Percentiles rank a stretch among this genome's conserved stretches.
Evolutionary conservation across 2,329 filamentous ascomycete genomes (phyloP).

Genomic region (Cytospora leucostoma): DNA sequence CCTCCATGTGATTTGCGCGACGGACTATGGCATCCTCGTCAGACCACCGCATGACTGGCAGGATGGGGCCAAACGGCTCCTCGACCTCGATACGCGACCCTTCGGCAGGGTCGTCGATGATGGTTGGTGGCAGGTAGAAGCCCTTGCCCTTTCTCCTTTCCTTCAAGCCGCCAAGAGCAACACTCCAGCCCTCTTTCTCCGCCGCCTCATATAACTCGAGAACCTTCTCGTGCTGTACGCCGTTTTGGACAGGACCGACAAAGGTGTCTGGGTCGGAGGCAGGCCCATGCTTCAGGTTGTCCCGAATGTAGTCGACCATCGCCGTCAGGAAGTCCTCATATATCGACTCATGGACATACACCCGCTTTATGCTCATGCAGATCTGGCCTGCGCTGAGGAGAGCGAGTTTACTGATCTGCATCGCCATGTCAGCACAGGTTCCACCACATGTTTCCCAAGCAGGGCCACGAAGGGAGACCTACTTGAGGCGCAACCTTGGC

Average conservation of each 20-base stretch:
- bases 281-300: slow-evolving; percentile 44
- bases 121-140: slow-evolving; percentile 59
- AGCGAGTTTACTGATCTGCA: slow-evolving; percentile 46
- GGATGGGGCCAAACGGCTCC: slow-evolving; percentile 51
- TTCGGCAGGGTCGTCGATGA: slow-evolving; percentile 61
- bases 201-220: slow-evolving; percentile 53
- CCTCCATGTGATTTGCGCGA: slow-evolving; percentile 49
- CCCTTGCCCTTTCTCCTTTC: slow-evolving; percentile 38
- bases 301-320: slow-evolving; percentile 46
- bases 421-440: neutral
- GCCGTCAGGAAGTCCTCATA: slow-evolving; percentile 48
- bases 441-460: no score
- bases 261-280: slow-evolving; percentile 44
- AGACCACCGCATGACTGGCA: slow-evolving; percentile 46
- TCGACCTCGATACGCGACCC: slow-evolving; percentile 56
- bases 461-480: neutral
- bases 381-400: slow-evolving; percentile 60
- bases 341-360: slow-evolving; percentile 53
- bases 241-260: slow-evolving; percentile 59
- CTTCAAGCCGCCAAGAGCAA: slow-evolving; percentile 46
- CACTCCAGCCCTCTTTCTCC: slow-evolving; percentile 48
- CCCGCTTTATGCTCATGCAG: slow-evolving; percentile 52
- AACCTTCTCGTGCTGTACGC: slow-evolving; percentile 59
- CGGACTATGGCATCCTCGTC: slow-evolving; percentile 47
- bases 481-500: slow-evolving; percentile 38